Percentiles rank a stretch among this genome's conserved stretches.
Conservation (phyloP, 139 green algal species). For the Chlamydomonas sphaeroides region DNA sequence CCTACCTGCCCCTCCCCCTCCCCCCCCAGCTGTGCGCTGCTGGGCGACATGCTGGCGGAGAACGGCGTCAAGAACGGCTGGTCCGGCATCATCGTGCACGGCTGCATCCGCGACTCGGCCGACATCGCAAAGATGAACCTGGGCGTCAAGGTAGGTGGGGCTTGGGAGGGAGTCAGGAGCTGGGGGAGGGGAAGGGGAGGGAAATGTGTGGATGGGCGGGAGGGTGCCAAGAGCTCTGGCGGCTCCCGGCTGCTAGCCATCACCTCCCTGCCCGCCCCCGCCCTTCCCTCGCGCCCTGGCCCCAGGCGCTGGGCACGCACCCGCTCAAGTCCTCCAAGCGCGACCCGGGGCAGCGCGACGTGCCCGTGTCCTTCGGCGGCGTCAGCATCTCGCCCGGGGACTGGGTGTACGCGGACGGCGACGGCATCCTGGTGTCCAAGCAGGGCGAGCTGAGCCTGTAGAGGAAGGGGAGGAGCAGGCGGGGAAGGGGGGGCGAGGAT, state of each 20-base stretch:
- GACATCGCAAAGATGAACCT: conserved; percentile 88
- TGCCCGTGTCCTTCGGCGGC: conserved; percentile 79
- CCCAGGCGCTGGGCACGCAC: conserved; percentile 79
- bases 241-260: no score
- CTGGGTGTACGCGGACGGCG: conserved; percentile 91
- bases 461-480: no score
- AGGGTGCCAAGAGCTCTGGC: no score
- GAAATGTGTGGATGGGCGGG: no score
- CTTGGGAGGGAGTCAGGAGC: no score
- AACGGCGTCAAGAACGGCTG: conserved; percentile 93
- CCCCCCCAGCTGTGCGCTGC: conserved; percentile 79
- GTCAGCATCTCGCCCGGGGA: conserved; percentile 80
- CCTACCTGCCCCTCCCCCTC: not conserved
- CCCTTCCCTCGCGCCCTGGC: no score
- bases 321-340: conserved; percentile 92
- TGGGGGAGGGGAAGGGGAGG: no score
- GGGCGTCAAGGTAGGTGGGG: conserved; percentile 82
- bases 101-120: conserved; percentile 92
- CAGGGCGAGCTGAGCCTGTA: conserved; percentile 72
- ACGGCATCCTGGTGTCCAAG: conserved; percentile 83
- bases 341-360: conserved; percentile 84
- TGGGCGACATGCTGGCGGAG: conserved; percentile 95
- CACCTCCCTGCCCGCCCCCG: no score
- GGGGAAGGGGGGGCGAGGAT: no score
- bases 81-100: conserved; percentile 95